Conservation (phyloP, 2,329 filamentous ascomycete species). For the Epichloe coenophiala region DNA sequence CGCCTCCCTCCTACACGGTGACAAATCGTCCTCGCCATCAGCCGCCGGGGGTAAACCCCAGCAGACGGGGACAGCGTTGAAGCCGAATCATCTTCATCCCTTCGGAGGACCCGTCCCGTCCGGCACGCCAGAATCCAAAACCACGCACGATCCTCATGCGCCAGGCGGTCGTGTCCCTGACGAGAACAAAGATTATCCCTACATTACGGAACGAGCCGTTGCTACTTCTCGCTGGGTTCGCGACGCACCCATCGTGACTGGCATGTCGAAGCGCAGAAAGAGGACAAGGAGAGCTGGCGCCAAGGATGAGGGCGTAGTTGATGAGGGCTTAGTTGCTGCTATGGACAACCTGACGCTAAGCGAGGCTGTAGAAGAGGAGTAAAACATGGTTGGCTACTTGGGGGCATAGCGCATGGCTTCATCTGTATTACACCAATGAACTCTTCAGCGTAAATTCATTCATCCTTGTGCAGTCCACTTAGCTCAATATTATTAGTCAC, state of each 20-base stretch:
- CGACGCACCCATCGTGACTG: conserved; percentile 35
- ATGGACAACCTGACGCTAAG: background rate
- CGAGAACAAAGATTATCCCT: conserved; percentile 49
- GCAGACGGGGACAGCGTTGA: conserved; percentile 7
- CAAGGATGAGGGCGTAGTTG: background rate
- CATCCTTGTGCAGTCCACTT: too few relatives aligned
- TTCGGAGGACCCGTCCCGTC: background rate
- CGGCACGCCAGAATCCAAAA: background rate
- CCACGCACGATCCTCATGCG: background rate
- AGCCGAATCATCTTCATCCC: background rate
- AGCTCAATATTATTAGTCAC: too few relatives aligned
- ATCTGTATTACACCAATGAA: too few relatives aligned
- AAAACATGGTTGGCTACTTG: too few relatives aligned
- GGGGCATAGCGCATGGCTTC: too few relatives aligned
- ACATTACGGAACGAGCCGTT: conserved; percentile 55
- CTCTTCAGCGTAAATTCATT: too few relatives aligned
- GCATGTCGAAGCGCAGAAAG: conserved; percentile 24
- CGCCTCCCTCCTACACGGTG: background rate
- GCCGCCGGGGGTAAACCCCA: conserved; percentile 6
- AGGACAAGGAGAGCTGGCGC: conserved; percentile 9
- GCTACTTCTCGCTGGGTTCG: conserved; percentile 57
- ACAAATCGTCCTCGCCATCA: conserved; percentile 25
- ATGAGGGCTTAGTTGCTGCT: background rate
- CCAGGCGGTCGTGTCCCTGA: conserved; percentile 19
- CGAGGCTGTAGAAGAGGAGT: background rate